Base-by-base conservation (phyloP, 768 basidiomycete genomes). In the Amanita phalloides region DNA sequence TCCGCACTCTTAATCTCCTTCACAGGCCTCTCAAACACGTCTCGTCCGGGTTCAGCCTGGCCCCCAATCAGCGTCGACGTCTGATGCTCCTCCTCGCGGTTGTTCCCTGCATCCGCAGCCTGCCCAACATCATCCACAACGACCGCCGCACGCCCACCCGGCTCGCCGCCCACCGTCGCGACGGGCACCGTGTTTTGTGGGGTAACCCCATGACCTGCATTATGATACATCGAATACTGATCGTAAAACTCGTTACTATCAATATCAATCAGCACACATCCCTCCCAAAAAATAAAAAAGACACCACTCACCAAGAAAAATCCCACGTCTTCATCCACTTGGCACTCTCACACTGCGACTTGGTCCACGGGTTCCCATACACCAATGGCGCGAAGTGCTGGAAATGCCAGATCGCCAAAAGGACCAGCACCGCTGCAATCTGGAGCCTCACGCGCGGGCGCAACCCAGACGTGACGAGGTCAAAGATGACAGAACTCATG, bases 281-380 rank as follows among this genome's bases (percentile, higher is more conserved):
- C 38, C 26, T 13, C 23, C 26, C 10, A 8, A 45, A 9, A 43
- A 51, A 38, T 3, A 33, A 49, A 14, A 14, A 8, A 25, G 28
- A 6, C 10, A 14, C 25, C 14, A 64, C 77, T 38, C 60, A 83
- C 86, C 94, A 99, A 26, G 82, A 77, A 64, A 98, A 97, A 67
- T 99, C 96, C 96, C 96, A 99, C 4, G 84, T 87, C 70, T 84
- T 90, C 37, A 95, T 58, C 90, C 91, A 94, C 62, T 81, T 84
- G 1, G 90, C 82, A 37, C 70, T 75, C 48, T 75, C 64, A 59
- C 96, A 98, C 55, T 89, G 74, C 6, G 60, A 62, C 68, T 76
- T 89, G 32, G 95, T 97, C 96, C 95, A 98, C 0, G 78, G 73
- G 17, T 69, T 78, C 0, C 90, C 96, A 62, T 99, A 98, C 0